phyloP scores from a whole-genome alignment of 441 rosid species.

The Raphanus hybrid region DNA sequence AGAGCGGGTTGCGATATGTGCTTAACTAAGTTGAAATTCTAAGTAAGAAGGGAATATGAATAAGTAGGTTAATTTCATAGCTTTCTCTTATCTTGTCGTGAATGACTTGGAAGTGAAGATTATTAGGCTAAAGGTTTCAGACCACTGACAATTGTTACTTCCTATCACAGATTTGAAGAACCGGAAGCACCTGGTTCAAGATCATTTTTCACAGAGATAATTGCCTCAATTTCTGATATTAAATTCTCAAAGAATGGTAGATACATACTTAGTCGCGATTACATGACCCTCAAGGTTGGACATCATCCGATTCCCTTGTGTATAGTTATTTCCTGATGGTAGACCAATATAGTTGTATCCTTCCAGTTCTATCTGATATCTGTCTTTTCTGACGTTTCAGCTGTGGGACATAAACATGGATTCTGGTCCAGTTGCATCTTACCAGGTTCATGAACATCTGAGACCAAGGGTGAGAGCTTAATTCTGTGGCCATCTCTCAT shows the following conservation, averaged over 20 bases:
- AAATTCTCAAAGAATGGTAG: conserved; percentile 94
- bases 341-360: not conserved
- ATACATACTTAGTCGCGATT: conserved; percentile 95
- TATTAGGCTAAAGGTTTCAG: conserved; percentile 14
- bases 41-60: not conserved
- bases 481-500: conserved; percentile 13
- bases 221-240: conserved; percentile 97
- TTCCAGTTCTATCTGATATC: conserved; percentile 18
- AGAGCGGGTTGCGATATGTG: too few relatives aligned
- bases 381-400: conserved; percentile 40
- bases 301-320: conserved; percentile 6
- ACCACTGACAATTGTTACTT: conserved; percentile 26
- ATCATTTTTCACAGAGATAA: conserved; percentile 99
- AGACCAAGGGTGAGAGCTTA: conserved; percentile 64
- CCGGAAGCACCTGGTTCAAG: conserved; percentile 89
- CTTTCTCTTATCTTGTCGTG: conserved; percentile 3
- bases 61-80: not conserved
- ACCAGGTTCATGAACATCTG: conserved; percentile 80
- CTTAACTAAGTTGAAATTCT: too few relatives aligned
- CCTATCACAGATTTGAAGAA: conserved; percentile 84
- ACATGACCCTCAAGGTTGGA: conserved; percentile 98
- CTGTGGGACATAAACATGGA: conserved; percentile 90
- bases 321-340: conserved; percentile 11
- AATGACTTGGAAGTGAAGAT: conserved; percentile 15
- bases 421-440: conserved; percentile 79